A percentile compares a stretch with the other conserved stretches of the same genome.
These are phyloP conservation scores for Stachybotrys echinatus DNA, from an alignment of 2,329 filamentous ascomycete species.

Conservation along the genomic window DNA sequence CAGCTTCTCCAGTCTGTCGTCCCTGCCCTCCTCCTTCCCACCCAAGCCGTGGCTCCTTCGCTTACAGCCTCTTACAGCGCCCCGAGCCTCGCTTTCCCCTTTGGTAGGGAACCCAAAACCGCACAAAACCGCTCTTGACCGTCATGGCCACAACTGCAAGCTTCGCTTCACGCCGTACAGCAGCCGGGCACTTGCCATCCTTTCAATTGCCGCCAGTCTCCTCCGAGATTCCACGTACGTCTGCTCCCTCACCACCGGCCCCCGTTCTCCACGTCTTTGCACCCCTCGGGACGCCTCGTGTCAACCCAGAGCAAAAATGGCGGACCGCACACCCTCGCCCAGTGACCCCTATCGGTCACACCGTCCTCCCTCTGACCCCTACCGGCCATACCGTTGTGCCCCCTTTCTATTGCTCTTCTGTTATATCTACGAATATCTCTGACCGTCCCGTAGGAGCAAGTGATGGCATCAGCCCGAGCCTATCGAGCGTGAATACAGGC, in stretches of 20 bases:
- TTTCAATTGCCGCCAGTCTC: slow-evolving; percentile 30
- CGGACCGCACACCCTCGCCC: slow-evolving; percentile 1
- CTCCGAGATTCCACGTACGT: slow-evolving; percentile 30
- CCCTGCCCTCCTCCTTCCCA: no score
- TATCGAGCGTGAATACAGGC: slow-evolving; percentile 55
- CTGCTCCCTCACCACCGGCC: background rate
- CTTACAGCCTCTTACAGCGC: no score
- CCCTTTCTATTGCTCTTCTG: slow-evolving; percentile 14
- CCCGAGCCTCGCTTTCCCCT: no score
- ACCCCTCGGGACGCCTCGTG: no score
- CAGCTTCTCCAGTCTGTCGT: background rate
- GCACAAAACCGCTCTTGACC: background rate
- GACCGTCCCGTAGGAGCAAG: slow-evolving; percentile 37
- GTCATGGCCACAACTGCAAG: slow-evolving; percentile 23
- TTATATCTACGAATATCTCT: background rate
- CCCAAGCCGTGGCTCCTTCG: no score
- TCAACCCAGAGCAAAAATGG: no score
- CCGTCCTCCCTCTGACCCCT: slow-evolving; percentile 14
- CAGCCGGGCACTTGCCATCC: slow-evolving; percentile 24
- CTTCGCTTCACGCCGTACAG: slow-evolving; percentile 27
- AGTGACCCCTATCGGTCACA: slow-evolving; percentile 14
- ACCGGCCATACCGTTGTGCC: slow-evolving; percentile 15
- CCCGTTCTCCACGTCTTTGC: no score
- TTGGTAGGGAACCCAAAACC: no score
- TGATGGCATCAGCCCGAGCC: slow-evolving; percentile 58